Base-by-base conservation (phyloP, 2,329 filamentous ascomycete genomes). In the Ophiosphaerella korrae region DNA sequence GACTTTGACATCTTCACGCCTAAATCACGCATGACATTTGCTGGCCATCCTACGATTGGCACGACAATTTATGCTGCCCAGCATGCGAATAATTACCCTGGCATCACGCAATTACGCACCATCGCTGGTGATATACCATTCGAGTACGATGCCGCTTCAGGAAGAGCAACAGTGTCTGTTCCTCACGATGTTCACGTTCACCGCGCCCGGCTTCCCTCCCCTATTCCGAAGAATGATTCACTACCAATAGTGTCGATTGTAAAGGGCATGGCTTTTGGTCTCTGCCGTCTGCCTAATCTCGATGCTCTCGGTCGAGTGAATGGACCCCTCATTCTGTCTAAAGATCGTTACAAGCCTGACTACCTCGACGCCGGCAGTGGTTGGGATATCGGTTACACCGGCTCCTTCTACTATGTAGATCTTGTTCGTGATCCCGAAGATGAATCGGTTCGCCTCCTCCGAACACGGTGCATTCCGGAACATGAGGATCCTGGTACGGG, bases 401-500 rank as follows among this genome's bases (percentile, higher is more conserved):
- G 75, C 70, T 35, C 74, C 75, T 67, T 61, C 18, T 66, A 47
- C 39, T 87, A 85, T 62, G 85, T 84, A 64, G 88, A 83, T 57
- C 79, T 85, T 12, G 67, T 73, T 12, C 64, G 72, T 1, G 67
- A 67, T 29, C 50, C 58, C 14, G 54, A 54, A 7, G 61, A 60
- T 3, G 48, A 57, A 16, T 55, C 55, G 1, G 47, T 50, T 18
- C 48, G 55, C 11, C 51, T 63, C 29, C 63, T 88, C 11, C 77
- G 84, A 32, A 81, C 85, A 8, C 77, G 87, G 37, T 85, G 89
- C 81, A 75, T 88, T 32, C 70, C 70, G 41, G 66, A 65, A 1
- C 52, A 71, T 18, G 79, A 82, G 62, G 78, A 81, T 62, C 72
- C 78, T 4, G 78, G 77, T 1, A 81, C 78, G 9, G 79, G 79